Evolutionary conservation across 169 alveolate species (phyloP).

Genomic region (Cryptosporidium felis): DNA sequence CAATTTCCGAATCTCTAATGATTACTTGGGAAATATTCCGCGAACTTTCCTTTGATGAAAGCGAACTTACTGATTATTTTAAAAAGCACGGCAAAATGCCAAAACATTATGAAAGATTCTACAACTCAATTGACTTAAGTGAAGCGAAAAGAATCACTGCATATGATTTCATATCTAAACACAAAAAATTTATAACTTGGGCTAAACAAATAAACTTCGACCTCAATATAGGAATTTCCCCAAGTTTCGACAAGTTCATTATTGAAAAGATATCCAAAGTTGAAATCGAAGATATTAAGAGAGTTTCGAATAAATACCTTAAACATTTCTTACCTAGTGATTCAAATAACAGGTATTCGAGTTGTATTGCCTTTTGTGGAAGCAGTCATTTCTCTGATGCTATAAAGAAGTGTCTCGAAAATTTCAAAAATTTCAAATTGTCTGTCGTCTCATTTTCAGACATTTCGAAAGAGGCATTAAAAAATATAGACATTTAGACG

Average conservation of each 20-base stretch:
- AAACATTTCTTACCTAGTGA: conserved; percentile 7
- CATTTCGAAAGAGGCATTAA: neutral
- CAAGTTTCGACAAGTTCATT: conserved; percentile 36
- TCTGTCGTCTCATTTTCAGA: conserved; percentile 8
- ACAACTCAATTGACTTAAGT: conserved; percentile 14
- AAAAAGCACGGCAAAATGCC: neutral
- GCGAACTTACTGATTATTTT: neutral
- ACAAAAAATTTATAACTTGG: conserved; percentile 29
- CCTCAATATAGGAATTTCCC: conserved; percentile 37
- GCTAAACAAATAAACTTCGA: conserved; percentile 50
- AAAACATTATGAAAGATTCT: conserved; percentile 4
- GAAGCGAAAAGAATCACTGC: conserved; percentile 55
- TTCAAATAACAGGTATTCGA: neutral
- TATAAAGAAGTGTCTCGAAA: neutral
- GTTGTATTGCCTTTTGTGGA: conserved; percentile 40
- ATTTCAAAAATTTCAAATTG: neutral
- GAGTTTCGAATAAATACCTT: conserved; percentile 45
- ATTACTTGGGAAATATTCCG: conserved; percentile 57
- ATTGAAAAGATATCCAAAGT: conserved; percentile 17
- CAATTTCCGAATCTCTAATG: conserved; percentile 36
- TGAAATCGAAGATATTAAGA: conserved; percentile 40
- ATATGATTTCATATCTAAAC: conserved; percentile 22
- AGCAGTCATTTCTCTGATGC: conserved; percentile 1
- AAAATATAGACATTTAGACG: conserved; percentile 12
- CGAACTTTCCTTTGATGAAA: conserved; percentile 28